phyloP scores from a whole-genome alignment of 805 yeast species.

The Saccharomycopsis babjevae region DNA sequence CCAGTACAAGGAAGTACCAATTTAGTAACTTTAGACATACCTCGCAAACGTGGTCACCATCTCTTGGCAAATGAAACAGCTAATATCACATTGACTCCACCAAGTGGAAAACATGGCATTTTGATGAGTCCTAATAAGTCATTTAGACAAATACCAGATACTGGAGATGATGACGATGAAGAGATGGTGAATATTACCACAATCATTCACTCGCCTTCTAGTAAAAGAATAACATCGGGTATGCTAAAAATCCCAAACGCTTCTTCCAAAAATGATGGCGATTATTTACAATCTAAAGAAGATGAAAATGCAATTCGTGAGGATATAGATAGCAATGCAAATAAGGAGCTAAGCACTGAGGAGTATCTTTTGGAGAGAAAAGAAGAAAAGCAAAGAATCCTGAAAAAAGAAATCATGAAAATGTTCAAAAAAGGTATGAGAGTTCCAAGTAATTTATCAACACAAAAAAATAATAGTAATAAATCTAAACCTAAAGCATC shows the following conservation, averaged over 20 bases:
- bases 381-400: slow-evolving; percentile 4
- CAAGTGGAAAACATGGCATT: background rate
- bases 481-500: background rate
- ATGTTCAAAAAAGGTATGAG: slow-evolving; percentile 16
- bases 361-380: background rate
- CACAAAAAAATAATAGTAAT: background rate
- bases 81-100: slow-evolving; percentile 10
- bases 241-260: slow-evolving; percentile 30
- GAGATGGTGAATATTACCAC: background rate
- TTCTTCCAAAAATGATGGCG: background rate
- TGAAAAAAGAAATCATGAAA: slow-evolving; percentile 11
- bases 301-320: background rate
- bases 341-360: background rate
- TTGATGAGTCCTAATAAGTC: background rate
- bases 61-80: background rate
- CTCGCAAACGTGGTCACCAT: background rate
- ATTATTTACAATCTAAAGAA: background rate
- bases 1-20: background rate
- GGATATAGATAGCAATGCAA: background rate
- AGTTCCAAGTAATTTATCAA: slow-evolving; percentile 8
- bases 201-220: slow-evolving; percentile 18
- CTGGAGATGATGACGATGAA: background rate
- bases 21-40: background rate
- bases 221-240: slow-evolving; percentile 34
- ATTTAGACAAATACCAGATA: background rate